Conservation (phyloP, 2,329 filamentous ascomycete genomes). For the Colletotrichum sojae region DNA sequence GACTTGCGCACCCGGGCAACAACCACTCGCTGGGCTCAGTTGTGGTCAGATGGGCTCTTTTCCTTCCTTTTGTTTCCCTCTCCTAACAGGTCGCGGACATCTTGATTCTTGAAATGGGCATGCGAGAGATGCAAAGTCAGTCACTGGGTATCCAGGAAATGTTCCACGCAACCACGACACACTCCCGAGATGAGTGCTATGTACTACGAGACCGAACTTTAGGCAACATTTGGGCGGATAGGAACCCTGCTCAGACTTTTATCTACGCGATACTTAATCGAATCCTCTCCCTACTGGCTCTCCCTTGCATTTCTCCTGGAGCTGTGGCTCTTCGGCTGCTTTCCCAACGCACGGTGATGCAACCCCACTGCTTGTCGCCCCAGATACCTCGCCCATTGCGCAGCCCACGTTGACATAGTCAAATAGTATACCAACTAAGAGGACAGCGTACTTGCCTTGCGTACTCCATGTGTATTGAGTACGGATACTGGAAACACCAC, state of each 20-base stretch:
- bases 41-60: too few species aligned
- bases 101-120: too few species aligned
- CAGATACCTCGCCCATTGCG: not conserved
- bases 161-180: too few species aligned
- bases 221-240: not conserved
- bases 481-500: not conserved
- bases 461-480: too few species aligned
- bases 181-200: not conserved
- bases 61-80: too few species aligned
- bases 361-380: not conserved
- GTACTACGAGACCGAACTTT: not conserved
- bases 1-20: not conserved
- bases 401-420: constrained; percentile 2
- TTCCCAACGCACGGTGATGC: not conserved
- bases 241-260: not conserved
- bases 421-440: not conserved
- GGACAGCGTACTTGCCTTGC: not conserved
- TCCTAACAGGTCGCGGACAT: too few species aligned
- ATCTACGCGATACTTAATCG: not conserved
- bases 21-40: not conserved
- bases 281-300: not conserved
- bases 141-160: too few species aligned
- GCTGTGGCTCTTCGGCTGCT: not conserved
- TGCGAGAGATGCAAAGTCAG: too few species aligned
- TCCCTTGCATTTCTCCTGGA: not conserved